Conservation (phyloP, 2,329 filamentous ascomycete species). For the Ambrosiella cleistominuta region DNA sequence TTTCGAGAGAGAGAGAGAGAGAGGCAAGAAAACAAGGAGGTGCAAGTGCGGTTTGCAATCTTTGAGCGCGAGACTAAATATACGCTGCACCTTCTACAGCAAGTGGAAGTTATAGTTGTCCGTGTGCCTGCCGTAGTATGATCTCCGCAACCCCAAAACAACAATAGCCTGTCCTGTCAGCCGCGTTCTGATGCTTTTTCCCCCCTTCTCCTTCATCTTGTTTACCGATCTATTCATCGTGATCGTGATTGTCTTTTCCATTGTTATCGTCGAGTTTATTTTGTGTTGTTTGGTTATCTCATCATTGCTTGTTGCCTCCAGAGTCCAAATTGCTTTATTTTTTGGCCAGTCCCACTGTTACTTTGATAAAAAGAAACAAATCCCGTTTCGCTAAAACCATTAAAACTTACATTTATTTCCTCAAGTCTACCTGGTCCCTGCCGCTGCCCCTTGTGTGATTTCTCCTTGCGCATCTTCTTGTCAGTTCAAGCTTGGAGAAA, state of each 20-base stretch:
- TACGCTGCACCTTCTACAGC: too few species aligned
- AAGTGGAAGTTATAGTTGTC: too few species aligned
- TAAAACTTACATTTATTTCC: conserved; percentile 6
- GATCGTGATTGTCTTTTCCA: not conserved
- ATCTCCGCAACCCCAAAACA: too few species aligned
- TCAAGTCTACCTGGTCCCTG: conserved; percentile 2
- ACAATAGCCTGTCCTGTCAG: too few species aligned
- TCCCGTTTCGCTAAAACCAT: not conserved
- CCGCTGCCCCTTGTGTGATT: not conserved
- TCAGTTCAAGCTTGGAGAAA: not conserved
- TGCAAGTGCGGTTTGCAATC: too few species aligned
- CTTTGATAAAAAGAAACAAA: not conserved
- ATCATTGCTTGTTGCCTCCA: not conserved
- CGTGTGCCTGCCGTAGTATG: too few species aligned
- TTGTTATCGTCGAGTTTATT: not conserved
- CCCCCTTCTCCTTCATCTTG: not conserved
- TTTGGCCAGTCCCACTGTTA: not conserved
- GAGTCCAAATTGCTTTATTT: not conserved
- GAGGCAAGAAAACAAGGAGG: too few species aligned
- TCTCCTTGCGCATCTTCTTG: not conserved
- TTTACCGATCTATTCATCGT: not conserved
- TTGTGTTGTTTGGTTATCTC: not conserved
- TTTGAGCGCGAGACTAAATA: too few species aligned
- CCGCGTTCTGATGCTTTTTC: too few species aligned
- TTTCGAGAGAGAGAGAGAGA: too few species aligned